Conservation (phyloP, 495 filamentous ascomycete species). For the Lasiosphaeriaceae sp. region DNA sequence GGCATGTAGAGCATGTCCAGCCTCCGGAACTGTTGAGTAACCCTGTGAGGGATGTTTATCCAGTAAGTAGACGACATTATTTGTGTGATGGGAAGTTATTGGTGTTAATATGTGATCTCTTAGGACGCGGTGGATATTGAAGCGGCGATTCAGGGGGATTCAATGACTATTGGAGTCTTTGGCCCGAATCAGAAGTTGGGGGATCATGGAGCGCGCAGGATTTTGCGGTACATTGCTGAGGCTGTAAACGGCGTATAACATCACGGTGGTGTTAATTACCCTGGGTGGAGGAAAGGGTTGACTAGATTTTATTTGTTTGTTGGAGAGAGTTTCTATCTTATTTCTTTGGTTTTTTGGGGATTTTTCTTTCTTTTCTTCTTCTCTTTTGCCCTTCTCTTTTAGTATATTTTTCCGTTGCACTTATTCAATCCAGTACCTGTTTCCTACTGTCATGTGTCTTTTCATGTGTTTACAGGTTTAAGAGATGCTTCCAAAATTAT, state of each 20-base stretch:
- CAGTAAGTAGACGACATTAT: conserved; percentile 24
- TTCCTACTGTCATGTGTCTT: too few species aligned
- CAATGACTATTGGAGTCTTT: conserved; percentile 55
- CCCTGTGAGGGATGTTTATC: conserved; percentile 26
- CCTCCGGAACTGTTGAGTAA: conserved; percentile 15
- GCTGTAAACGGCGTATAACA: neutral
- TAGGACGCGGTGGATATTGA: conserved; percentile 56
- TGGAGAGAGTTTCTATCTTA: too few species aligned
- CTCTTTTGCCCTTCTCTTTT: too few species aligned
- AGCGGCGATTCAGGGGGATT: conserved; percentile 38
- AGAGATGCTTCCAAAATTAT: too few species aligned
- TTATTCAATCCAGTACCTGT: too few species aligned
- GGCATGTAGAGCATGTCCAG: neutral
- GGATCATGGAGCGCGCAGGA: neutral
- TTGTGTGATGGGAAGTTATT: neutral
- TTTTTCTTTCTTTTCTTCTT: too few species aligned
- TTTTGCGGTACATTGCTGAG: conserved; percentile 8
- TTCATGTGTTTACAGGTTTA: too few species aligned
- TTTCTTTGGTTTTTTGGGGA: too few species aligned
- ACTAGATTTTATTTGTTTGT: neutral
- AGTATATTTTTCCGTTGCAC: too few species aligned
- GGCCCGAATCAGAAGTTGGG: conserved; percentile 17
- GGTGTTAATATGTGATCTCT: neutral
- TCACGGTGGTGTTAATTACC: neutral
- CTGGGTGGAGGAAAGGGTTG: too few species aligned